Base-by-base conservation (phyloP, 2,329 filamentous ascomycete species). In the Pseudovirgaria hyperparasitica region DNA sequence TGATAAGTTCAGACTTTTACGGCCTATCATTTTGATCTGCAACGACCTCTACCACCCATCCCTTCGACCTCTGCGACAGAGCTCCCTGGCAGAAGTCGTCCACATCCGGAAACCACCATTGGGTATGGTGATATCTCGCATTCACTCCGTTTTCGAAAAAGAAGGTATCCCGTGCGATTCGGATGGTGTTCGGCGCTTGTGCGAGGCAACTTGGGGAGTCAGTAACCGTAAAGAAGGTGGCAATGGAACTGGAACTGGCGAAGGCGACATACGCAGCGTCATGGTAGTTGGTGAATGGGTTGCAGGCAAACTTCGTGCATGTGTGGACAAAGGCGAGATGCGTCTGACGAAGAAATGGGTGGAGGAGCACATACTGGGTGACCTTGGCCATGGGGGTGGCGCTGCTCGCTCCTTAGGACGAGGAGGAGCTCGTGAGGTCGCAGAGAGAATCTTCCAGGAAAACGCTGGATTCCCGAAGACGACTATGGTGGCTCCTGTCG, bases 11-110 rank as follows among this genome's bases (percentile, higher is more conserved):
- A 72, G 80, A 22, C 68, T 94, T 35, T 70, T 92, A 56, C 70
- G 90, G 23, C 90, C 90, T 0, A 63, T 98, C 16, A 84, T 98
- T 26, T 64, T 98, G 25, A 90, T 98, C 41, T 98, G 90, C 61
- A 98, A 98, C 43, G 92, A 98, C 50, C 74, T 96, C 1, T 98
- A 98, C 46, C 85, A 93, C 40, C 76, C 87, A 4, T 82, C 86
- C 12, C 65, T 98, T 21, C 72, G 85, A 16, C 85, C 82, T 0
- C 63, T 98, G 6, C 74, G 90, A n/a, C 80, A 87, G 35, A 62
- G 60, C 37, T 86, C 84, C 0, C 73, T 90, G 26, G 90, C 87
- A 0, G 90, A 98, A 50, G 75, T 96, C 20, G 76, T 98, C 13
- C 85, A 92, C 45, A 78, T 93, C 18, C 82, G 87, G 25, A 90